Evolutionary conservation across 163 green algal species (phyloP).

Genomic region (Volvox carteri): DNA sequence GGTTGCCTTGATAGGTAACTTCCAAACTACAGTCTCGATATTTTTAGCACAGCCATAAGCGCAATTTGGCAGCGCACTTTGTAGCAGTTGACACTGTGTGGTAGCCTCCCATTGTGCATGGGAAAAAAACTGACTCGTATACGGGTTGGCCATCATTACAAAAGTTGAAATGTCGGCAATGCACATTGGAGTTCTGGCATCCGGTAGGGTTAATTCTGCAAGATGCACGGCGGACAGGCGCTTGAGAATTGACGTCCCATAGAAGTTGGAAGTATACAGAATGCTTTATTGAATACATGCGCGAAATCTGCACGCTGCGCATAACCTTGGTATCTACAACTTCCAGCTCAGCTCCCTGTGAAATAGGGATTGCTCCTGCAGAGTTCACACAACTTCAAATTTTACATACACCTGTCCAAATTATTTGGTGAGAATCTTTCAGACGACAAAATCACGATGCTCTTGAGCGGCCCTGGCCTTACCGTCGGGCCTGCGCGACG

Average conservation of each 20-base stretch:
- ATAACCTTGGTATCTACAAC: conserved; percentile 6
- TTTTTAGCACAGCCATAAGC: not conserved
- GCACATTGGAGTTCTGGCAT: not conserved
- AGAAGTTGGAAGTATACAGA: not conserved
- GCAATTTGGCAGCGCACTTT: not conserved
- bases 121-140: not conserved
- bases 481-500: not conserved
- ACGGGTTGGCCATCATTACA: not conserved
- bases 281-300: not conserved
- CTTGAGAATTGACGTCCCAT: not conserved
- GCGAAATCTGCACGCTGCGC: not conserved
- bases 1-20: not conserved
- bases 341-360: conserved; percentile 30
- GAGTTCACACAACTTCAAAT: not conserved
- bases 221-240: not conserved
- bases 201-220: conserved; percentile 20
- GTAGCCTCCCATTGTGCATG: not conserved
- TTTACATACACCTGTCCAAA: not conserved
- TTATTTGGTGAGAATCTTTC: not conserved
- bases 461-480: conserved; percentile 27
- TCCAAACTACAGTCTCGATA: no score
- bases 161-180: not conserved
- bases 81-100: not conserved
- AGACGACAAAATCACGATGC: not conserved
- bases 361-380: not conserved